Percentiles rank a stretch among this genome's conserved stretches.
phyloP scores from a whole-genome alignment of 768 basidiomycete genomes.

The Sarcomyxa edulis region DNA sequence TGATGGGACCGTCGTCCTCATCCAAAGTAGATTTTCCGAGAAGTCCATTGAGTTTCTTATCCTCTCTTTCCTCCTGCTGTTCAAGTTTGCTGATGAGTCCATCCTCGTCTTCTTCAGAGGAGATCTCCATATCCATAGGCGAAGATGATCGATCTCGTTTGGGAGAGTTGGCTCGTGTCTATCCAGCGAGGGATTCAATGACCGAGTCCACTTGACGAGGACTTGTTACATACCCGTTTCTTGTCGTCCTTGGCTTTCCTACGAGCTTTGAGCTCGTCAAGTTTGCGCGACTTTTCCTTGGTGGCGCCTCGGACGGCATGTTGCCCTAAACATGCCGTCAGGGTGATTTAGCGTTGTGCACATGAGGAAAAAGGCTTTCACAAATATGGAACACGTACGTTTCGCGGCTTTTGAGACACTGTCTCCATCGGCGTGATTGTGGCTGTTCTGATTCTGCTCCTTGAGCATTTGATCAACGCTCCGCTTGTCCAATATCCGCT shows the following conservation, averaged over 20 bases:
- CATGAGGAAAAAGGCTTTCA: no score
- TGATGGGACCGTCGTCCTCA: conserved; percentile 45
- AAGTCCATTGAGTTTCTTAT: conserved; percentile 41
- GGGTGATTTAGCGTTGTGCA: no score
- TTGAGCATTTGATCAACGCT: conserved; percentile 72
- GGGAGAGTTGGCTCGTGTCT: conserved; percentile 51
- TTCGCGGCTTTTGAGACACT: conserved; percentile 70
- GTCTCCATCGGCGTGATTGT: conserved; percentile 42
- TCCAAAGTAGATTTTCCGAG: no score
- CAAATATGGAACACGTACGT: conserved; percentile 46
- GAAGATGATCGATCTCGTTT: conserved; percentile 73
- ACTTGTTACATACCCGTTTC: conserved; percentile 53
- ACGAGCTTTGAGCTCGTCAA: conserved; percentile 82
- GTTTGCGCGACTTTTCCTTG: conserved; percentile 72
- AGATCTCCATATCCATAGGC: conserved; percentile 82
- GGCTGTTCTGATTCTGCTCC: conserved; percentile 49
- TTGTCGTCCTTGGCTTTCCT: conserved; percentile 88
- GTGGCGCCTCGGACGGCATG: conserved; percentile 69
- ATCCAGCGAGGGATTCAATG: conserved; percentile 10
- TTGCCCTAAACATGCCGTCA: no score
- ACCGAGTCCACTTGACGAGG: background rate
- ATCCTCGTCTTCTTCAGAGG: conserved; percentile 81
- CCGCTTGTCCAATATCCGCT: conserved; percentile 64
- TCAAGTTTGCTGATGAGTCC: conserved; percentile 72
- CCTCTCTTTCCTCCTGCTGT: conserved; percentile 65